phyloP scores from a whole-genome alignment of 1,139 yeast species.

The Maudiozyma humilis region DNA sequence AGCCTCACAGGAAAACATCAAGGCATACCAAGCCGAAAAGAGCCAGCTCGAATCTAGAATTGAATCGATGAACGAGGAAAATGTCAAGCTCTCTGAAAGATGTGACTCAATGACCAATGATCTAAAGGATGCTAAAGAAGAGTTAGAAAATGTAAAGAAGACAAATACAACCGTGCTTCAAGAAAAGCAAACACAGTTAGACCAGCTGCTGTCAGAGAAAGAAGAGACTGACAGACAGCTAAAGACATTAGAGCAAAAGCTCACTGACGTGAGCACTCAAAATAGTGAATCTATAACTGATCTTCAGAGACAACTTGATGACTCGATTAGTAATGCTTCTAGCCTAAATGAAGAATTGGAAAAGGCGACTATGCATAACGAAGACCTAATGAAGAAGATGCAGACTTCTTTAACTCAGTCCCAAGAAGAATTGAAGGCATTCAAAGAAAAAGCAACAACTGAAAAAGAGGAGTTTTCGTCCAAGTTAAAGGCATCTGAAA shows the following conservation, averaged over 20 bases:
- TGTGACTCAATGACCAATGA: too few species aligned
- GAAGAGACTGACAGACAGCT: not conserved
- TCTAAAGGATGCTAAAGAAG: not conserved
- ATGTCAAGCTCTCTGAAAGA: too few species aligned
- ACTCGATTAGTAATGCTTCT: not conserved
- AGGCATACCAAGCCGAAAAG: too few species aligned
- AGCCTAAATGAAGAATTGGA: not conserved
- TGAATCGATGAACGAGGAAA: not conserved
- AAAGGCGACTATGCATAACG: not conserved
- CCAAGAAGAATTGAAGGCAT: not conserved
- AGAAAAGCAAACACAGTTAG: not conserved
- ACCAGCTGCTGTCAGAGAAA: not conserved
- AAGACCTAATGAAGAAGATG: not conserved
- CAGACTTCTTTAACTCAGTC: too few species aligned
- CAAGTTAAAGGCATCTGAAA: not conserved
- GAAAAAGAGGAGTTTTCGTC: not conserved
- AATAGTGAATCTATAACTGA: not conserved
- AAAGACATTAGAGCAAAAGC: not conserved
- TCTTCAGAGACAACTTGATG: not conserved
- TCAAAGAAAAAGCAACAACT: not conserved
- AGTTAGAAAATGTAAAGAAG: not conserved
- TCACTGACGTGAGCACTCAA: not conserved
- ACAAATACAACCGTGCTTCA: not conserved
- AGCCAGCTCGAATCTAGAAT: too few species aligned
- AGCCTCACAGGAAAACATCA: not conserved